Conservation (phyloP, 2,329 filamentous ascomycete species). For the Botrytis squamosa region DNA sequence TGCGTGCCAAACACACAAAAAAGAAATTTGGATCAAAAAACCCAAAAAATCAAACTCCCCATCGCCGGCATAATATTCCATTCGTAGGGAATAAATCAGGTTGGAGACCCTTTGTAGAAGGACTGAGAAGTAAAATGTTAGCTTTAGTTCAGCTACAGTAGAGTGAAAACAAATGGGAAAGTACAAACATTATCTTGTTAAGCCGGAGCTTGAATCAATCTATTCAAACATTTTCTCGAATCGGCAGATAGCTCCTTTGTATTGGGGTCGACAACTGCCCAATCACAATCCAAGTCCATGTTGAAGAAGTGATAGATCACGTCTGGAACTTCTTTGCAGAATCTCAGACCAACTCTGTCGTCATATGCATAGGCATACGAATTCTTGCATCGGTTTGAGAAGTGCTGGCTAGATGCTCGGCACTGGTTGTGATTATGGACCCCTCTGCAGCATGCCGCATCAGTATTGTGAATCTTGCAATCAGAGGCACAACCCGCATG, state of each 20-base stretch:
- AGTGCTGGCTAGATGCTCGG: not conserved
- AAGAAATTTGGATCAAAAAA: not conserved
- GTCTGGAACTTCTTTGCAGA: not conserved
- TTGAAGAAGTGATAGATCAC: not conserved
- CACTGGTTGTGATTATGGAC: not conserved
- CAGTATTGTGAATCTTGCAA: not conserved
- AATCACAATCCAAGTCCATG: not conserved
- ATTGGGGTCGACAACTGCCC: not conserved
- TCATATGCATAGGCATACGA: constrained; percentile 12
- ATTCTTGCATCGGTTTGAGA: not conserved
- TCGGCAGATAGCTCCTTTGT: too few relatives aligned
- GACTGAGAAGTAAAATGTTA: not conserved
- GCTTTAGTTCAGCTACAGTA: not conserved
- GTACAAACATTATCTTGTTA: not conserved
- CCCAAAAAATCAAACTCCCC: not conserved
- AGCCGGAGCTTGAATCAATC: not conserved
- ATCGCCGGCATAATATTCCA: not conserved
- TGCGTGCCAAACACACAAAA: not conserved
- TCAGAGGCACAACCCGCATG: not conserved
- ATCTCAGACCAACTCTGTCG: not conserved
- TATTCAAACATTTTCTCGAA: not conserved
- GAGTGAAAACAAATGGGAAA: not conserved
- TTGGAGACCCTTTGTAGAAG: not conserved
- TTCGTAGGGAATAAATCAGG: not conserved
- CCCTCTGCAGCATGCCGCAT: not conserved